phyloP scores from a whole-genome alignment of 2,329 filamentous ascomycete genomes.

The Pyricularia sp. region DNA sequence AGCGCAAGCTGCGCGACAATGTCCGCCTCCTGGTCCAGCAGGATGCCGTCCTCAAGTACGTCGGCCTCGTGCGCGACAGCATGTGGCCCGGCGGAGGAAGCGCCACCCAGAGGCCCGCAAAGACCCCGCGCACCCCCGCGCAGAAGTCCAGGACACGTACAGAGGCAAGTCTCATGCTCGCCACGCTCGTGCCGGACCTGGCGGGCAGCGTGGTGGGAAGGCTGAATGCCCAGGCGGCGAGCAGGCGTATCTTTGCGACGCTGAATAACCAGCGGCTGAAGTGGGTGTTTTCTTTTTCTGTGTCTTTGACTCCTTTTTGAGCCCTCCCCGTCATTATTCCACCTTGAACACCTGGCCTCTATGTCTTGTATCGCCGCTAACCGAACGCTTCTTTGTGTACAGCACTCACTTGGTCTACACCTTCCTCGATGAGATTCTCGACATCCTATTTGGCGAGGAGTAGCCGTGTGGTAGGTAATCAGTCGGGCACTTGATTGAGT shows the following conservation, averaged over 20 bases:
- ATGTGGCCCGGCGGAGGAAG: slow-evolving; percentile 70
- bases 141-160: slow-evolving; percentile 75
- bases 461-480: slow-evolving; percentile 6
- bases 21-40: slow-evolving; percentile 67
- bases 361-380: background rate
- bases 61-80: slow-evolving; percentile 61
- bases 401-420: slow-evolving; percentile 63
- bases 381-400: slow-evolving; percentile 12
- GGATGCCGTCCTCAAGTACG: slow-evolving; percentile 66
- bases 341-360: no score
- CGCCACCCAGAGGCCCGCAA: slow-evolving; percentile 29
- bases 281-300: slow-evolving; percentile 39
- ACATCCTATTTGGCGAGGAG: slow-evolving; percentile 49
- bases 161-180: slow-evolving; percentile 83
- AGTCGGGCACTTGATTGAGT: background rate
- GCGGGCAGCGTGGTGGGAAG: slow-evolving; percentile 89
- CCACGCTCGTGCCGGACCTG: slow-evolving; percentile 81
- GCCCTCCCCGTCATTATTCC: no score
- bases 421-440: slow-evolving; percentile 60
- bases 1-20: slow-evolving; percentile 85
- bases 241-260: slow-evolving; percentile 78
- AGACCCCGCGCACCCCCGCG: slow-evolving; percentile 48
- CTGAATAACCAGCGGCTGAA: slow-evolving; percentile 88
- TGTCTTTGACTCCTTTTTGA: no score
- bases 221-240: slow-evolving; percentile 83